A percentile compares a stretch with the other conserved stretches of the same genome.
Evolutionary conservation across 805 yeast species (phyloP).

Genomic region (Blastobotrys attinorum): DNA sequence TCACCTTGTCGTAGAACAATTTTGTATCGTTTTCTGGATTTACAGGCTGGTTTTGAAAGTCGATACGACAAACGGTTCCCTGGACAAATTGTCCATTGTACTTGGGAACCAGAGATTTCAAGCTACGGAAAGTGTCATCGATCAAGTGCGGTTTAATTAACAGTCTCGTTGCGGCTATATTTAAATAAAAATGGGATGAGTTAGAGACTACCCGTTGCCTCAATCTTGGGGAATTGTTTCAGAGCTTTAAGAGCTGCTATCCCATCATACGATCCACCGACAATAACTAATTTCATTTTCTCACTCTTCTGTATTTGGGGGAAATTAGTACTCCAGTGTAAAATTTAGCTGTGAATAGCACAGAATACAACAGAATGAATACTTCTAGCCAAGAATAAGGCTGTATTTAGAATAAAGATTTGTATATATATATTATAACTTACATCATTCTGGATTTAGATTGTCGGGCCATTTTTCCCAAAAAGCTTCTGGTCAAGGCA

Average conservation of each 20-base stretch:
- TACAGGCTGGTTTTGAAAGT: constrained; percentile 10
- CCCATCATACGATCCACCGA: constrained; percentile 7
- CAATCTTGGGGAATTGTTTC: background rate
- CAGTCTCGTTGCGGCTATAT: constrained; percentile 14
- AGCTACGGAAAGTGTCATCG: background rate
- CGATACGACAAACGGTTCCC: constrained; percentile 11
- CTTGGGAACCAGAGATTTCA: background rate
- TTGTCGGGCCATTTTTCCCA: too few relatives aligned
- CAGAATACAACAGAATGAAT: too few relatives aligned
- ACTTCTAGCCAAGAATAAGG: too few relatives aligned
- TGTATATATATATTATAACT: too few relatives aligned
- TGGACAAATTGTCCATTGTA: constrained; percentile 7
- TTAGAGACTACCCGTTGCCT: constrained; percentile 13
- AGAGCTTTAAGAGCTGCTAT: constrained; percentile 1
- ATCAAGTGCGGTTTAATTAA: constrained; percentile 11
- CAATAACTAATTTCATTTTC: constrained; percentile 1
- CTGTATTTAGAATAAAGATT: too few relatives aligned
- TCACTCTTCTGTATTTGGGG: background rate
- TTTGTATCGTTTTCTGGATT: constrained; percentile 1
- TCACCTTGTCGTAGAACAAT: constrained; percentile 11
- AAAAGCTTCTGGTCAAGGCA: too few relatives aligned
- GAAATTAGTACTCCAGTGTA: too few relatives aligned
- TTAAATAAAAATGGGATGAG: constrained; percentile 9
- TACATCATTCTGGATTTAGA: too few relatives aligned
- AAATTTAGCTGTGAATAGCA: too few relatives aligned